Percentiles rank a stretch among this genome's conserved stretches.
phyloP scores from a whole-genome alignment of 345 rosid species.

The Euphorbia lathyris region DNA sequence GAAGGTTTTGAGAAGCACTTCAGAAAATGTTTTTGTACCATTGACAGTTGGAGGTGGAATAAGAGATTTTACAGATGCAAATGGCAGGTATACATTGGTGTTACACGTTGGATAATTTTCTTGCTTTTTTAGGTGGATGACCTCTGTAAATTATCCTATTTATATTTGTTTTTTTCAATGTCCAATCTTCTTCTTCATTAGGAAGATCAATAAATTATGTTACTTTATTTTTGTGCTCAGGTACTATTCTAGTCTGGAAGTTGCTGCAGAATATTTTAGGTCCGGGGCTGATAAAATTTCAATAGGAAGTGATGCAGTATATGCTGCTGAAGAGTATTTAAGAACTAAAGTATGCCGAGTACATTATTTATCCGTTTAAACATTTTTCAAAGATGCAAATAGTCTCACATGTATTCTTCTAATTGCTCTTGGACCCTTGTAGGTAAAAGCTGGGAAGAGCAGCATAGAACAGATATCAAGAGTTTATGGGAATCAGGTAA shows the following conservation, averaged over 20 bases:
- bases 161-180: background rate
- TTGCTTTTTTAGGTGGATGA: background rate
- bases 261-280: conserved; percentile 95
- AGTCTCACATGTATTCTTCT: conserved; percentile 3
- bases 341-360: conserved; percentile 65
- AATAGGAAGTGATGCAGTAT: conserved; percentile 95
- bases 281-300: conserved; percentile 98
- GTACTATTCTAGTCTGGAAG: conserved; percentile 95
- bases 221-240: conserved; percentile 35
- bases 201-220: background rate
- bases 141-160: conserved; percentile 1
- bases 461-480: conserved; percentile 92
- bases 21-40: conserved; percentile 96
- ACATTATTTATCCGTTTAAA: conserved; percentile 6
- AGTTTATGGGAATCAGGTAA: conserved; percentile 97
- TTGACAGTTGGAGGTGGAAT: conserved; percentile 99
- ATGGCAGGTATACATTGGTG: conserved; percentile 60
- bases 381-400: background rate
- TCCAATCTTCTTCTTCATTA: background rate
- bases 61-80: conserved; percentile 91
- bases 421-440: conserved; percentile 18
- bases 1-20: conserved; percentile 84
- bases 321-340: conserved; percentile 81
- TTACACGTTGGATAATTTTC: background rate
- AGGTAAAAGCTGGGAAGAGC: conserved; percentile 85